Base-by-base conservation (phyloP, 352 stramenopile genomes). In the Plasmopara halstedii region DNA sequence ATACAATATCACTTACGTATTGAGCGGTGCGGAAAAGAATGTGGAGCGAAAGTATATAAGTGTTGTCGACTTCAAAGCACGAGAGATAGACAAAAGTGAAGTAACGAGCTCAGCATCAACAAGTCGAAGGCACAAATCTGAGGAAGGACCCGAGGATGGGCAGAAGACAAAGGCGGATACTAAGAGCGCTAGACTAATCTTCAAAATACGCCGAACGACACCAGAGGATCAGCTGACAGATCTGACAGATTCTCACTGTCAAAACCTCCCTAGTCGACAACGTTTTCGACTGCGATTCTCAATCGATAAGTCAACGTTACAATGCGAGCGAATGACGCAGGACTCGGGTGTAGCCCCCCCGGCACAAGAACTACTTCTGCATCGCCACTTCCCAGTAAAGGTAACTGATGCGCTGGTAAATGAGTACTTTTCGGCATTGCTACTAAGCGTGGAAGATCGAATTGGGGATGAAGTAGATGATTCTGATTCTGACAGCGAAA, bases 41-140 rank as follows among this genome's bases (percentile, higher is more conserved):
- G 65, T 92, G 3, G 78, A 86, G 58, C 73, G 81, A 13, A 80
- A 88, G 50, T 92, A 83, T 39, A 88, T 92, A 35, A 80, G 64
- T 20, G 63, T 78, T 0, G 75, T 89, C 10, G 65, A 79, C 45
- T 21, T 79, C 18, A 58, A 65, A 22, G 58, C 70, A 31, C 62
- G 67, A 22, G 33, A 56, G 3, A 7, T 58, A 8, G 46, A 62
- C 7, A 53, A 73, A 22, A 66, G 56, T 10, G 56, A 58, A 21
- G 41, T 50, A n/a, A 46, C 32, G 3, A 47, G 20, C 17, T 34
- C 36, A 3, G 44, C 38, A 6, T 27, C 37, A 23, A 22, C 37
- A 22, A 25, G 33, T 17, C 50, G 41, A 52, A 52, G 58, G 21
- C 40, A 42, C 14, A 59, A 48, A 9, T 19, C 19, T 4, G 42